Evolutionary conservation across 495 filamentous ascomycete species (phyloP).

Genomic region (Mytilinidion resinicola): DNA sequence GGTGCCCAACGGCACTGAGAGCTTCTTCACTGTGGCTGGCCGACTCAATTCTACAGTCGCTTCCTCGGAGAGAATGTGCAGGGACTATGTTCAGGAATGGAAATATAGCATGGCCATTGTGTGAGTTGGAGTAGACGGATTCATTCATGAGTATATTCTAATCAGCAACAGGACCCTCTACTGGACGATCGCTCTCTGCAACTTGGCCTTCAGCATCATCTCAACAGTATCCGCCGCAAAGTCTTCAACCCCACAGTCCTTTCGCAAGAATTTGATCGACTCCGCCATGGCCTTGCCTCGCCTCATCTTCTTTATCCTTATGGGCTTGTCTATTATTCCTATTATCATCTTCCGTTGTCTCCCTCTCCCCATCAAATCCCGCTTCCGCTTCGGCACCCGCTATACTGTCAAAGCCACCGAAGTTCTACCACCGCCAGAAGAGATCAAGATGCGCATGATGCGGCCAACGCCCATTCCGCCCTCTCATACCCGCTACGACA

Average conservation of each 20-base stretch:
- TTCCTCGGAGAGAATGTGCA: conserved; percentile 13
- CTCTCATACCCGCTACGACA: neutral
- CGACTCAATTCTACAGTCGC: conserved; percentile 14
- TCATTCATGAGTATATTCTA: neutral
- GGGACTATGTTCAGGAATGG: conserved; percentile 21
- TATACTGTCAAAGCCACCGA: conserved; percentile 9
- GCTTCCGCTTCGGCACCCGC: conserved; percentile 9
- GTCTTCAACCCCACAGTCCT: too few relatives aligned
- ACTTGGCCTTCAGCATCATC: conserved; percentile 4
- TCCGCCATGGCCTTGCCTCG: conserved; percentile 9
- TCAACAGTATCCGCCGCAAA: neutral
- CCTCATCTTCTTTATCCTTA: neutral
- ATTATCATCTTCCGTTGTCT: conserved; percentile 13
- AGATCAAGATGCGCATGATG: conserved; percentile 1
- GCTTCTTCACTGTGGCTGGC: conserved; percentile 20
- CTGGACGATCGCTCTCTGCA: conserved; percentile 5
- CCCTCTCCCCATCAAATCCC: conserved; percentile 10
- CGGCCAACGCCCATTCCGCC: neutral
- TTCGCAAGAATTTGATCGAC: neutral
- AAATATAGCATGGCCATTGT: conserved; percentile 15
- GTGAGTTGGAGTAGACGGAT: neutral
- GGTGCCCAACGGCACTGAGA: conserved; percentile 10
- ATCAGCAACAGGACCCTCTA: neutral
- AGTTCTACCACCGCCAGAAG: neutral
- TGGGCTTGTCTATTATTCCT: neutral